A percentile compares a stretch with the other conserved stretches of the same genome.
Evolutionary conservation across 2,329 filamentous ascomycete species (phyloP).

Genomic region (Exophiala viscosa): DNA sequence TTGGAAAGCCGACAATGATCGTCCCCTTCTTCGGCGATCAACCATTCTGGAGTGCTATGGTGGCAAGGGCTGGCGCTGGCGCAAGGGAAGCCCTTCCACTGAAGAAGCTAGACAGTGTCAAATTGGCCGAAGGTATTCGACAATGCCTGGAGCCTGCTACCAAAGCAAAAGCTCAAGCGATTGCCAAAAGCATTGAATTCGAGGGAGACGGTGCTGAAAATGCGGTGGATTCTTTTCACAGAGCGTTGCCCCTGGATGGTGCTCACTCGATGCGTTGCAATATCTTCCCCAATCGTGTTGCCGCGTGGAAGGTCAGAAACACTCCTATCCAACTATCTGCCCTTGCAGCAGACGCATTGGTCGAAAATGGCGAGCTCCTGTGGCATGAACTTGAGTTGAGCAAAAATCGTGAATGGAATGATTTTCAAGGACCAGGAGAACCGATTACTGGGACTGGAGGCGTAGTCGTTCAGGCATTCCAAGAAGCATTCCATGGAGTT

Average conservation of each 20-base stretch:
- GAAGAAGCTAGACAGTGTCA: constrained; percentile 35
- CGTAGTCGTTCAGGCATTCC: constrained; percentile 43
- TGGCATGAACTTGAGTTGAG: constrained; percentile 48
- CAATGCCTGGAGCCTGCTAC: constrained; percentile 35
- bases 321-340: constrained; percentile 49
- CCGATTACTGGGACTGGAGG: constrained; percentile 49
- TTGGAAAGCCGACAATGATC: constrained; percentile 38
- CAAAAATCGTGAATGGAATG: constrained; percentile 50
- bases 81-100: constrained; percentile 37
- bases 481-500: constrained; percentile 47
- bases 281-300: constrained; percentile 44
- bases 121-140: constrained; percentile 37
- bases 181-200: constrained; percentile 35
- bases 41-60: constrained; percentile 46
- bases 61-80: constrained; percentile 41
- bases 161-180: constrained; percentile 31
- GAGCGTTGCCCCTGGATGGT: constrained; percentile 33
- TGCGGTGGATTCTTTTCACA: constrained; percentile 42
- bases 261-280: constrained; percentile 36
- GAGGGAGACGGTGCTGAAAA: constrained; percentile 40
- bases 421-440: constrained; percentile 54
- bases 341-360: constrained; percentile 52
- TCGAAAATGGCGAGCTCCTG: constrained; percentile 51
- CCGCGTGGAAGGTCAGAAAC: constrained; percentile 51
- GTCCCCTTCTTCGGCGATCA: constrained; percentile 46